phyloP scores from a whole-genome alignment of 2,329 filamentous ascomycete species.

The Diaporthe aspalathi region DNA sequence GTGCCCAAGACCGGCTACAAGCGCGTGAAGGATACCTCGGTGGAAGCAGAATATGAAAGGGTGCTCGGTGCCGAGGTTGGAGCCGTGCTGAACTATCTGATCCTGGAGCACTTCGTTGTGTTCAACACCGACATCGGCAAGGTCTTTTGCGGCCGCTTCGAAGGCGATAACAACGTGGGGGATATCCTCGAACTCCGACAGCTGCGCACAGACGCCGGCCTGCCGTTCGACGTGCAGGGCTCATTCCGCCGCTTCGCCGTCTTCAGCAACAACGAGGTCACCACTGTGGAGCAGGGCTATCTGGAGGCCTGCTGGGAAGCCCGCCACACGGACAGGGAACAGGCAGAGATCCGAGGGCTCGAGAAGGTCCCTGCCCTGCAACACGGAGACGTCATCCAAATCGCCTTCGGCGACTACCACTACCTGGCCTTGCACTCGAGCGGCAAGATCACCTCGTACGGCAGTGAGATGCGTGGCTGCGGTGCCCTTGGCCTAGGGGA shows the following conservation, averaged over 20 bases:
- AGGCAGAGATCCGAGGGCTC: neutral
- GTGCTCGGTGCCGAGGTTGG: neutral
- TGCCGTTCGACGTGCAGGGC: slow-evolving; percentile 1
- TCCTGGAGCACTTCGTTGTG: neutral
- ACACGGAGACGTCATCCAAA: slow-evolving; percentile 11
- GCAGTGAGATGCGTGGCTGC: neutral
- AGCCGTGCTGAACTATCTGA: slow-evolving; percentile 1
- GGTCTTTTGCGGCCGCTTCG: neutral
- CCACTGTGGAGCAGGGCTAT: neutral
- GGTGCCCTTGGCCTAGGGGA: neutral
- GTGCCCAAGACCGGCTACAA: neutral
- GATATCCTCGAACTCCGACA: neutral
- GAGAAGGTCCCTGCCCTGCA: neutral
- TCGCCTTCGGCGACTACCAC: slow-evolving; percentile 17
- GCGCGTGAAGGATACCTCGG: neutral
- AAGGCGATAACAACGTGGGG: neutral
- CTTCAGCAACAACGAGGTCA: neutral
- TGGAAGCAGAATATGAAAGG: slow-evolving; percentile 3
- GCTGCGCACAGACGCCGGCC: neutral
- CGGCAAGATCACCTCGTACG: neutral
- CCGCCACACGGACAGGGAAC: neutral
- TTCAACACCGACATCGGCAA: slow-evolving; percentile 14
- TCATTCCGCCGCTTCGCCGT: slow-evolving; percentile 15
- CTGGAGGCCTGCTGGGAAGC: slow-evolving; percentile 4
- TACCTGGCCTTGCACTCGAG: slow-evolving; percentile 10